Evolutionary conservation across 345 rosid species (phyloP), one percentile per base, ranked within the genome.

Genomic region (Citrus inodora): DNA sequence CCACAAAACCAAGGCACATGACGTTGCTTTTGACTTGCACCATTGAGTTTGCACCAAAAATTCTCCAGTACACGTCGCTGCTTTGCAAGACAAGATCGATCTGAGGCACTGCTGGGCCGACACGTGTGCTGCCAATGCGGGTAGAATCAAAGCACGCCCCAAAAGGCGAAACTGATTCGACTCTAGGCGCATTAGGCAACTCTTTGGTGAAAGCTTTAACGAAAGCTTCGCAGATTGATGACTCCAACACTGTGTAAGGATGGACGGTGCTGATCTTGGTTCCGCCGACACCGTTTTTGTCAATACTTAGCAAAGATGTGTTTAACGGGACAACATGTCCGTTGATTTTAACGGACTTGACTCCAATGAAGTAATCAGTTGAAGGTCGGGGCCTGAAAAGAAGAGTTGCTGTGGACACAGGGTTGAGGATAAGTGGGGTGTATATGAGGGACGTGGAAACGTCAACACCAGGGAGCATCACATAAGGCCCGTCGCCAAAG

Each of bases 11-110:
- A 1, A 82, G 27, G 35, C 85, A 82, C 64, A 55, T 14, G 27
- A 83, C 86, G 9, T 70, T 78, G 4, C 24, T 17, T 17, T 60
- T 80, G 19, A 76, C 67, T 51, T 80, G 56, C 68, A 80, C 83
- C 83, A 83, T 58, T 22, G 86, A 59, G 53, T 80, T 83, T 4
- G 76, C 78, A 63, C 86, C 86, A 16, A 6, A 37, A 32, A 83
- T 67, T 10, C 48, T n/a, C 86, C 86, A 83, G 0, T 35, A 4
- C 68, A 69, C 83, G 16, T 48, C 24, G 9, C 67, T 60, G 16
- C 30, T 83, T 67, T 82, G 81, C 37, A 78, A 65, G 24, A 82
- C 81, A 1, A 78, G 71, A 4, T 42, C 17, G 2, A 82, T 82
- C 3, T 82, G 63, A 0, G 85, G 79, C 60, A 78, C 79, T 5